Conservation (phyloP, 345 rosid species). For the Microcos paniculata region DNA sequence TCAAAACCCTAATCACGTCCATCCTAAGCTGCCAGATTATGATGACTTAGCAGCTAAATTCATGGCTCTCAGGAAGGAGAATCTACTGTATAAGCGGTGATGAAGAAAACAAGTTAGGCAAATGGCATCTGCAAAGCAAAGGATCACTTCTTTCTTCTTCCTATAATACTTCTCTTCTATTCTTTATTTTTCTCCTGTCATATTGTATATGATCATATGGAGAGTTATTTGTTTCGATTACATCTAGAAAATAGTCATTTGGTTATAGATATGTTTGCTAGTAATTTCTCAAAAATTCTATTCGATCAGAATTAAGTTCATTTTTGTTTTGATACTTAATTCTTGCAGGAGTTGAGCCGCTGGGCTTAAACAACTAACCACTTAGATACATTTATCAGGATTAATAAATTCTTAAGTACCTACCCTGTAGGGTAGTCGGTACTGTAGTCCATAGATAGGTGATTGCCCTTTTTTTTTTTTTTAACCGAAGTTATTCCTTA, state of each 20-base stretch:
- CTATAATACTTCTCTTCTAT: neutral
- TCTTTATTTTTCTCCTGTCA: neutral
- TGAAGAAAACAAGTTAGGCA: neutral
- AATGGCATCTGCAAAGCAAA: neutral
- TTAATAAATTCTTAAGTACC: too few relatives aligned
- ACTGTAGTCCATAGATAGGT: too few relatives aligned
- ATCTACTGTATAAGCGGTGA: conserved; percentile 24
- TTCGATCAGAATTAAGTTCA: too few relatives aligned
- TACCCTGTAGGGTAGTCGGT: too few relatives aligned
- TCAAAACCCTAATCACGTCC: conserved; percentile 56
- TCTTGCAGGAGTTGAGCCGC: too few relatives aligned
- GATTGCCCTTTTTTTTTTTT: too few relatives aligned
- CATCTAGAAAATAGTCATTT: neutral
- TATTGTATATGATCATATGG: neutral
- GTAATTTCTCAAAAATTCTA: neutral
- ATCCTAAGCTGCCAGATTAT: conserved; percentile 90
- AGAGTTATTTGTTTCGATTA: neutral
- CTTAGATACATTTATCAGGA: too few relatives aligned
- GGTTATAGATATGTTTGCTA: neutral
- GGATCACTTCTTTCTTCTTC: neutral
- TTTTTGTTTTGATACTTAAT: too few relatives aligned
- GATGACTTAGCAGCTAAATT: conserved; percentile 74
- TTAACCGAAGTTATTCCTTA: too few relatives aligned
- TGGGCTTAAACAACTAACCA: too few relatives aligned
- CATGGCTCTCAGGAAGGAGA: conserved; percentile 55